Base-by-base conservation (phyloP, 2,329 filamentous ascomycete species). In the Trichoderma breve region DNA sequence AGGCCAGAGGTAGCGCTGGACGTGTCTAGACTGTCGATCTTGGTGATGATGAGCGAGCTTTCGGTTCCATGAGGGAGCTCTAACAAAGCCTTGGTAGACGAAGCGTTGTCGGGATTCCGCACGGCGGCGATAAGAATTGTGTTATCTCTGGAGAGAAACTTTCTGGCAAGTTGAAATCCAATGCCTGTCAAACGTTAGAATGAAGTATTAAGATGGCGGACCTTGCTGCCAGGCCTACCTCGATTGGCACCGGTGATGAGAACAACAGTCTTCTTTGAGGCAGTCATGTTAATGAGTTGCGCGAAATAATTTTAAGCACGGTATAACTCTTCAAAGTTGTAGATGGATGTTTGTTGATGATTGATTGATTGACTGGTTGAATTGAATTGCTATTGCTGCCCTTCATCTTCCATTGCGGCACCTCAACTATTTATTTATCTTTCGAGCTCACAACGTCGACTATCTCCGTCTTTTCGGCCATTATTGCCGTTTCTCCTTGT, bases 211-310 rank as follows among this genome's bases (percentile, higher is more conserved):
- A 36, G 15, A 53, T 47, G 14, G 39, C 2, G 11, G 14, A 53
- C 21, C 1, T 18, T 61, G 2, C 11, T 47, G 11, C 1, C 14
- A 51, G 24, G 15, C 12, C 15, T 9, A 69, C 66, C 66, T 69
- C 66, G 24, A 28, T 51, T 69, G 18, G 66, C 53, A 7, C 66
- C 55, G 9, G 66, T 69, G 55, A 69, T 69, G 2, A 69, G 34
- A 36, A 53, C 18, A 8, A 60, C 55, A 43, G 26, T 24, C 28
- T 69, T 69, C 34, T 69, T 69, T 61, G 66, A 26, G 18, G 43
- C 39, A 24, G 62, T 53, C 64, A 67, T 67, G 30, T 28, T 67
- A 21, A 6, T 6, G 26, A 9, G 9, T 26, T 34, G 26, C 3
- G 24, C 11, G 24, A 30, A 28, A 4, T 30, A 1, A 4, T 11